A percentile compares a stretch with the other conserved stretches of the same genome.
These are phyloP conservation scores for Mangifera indica DNA, from an alignment of 345 rosid species.

Conservation along the genomic window DNA sequence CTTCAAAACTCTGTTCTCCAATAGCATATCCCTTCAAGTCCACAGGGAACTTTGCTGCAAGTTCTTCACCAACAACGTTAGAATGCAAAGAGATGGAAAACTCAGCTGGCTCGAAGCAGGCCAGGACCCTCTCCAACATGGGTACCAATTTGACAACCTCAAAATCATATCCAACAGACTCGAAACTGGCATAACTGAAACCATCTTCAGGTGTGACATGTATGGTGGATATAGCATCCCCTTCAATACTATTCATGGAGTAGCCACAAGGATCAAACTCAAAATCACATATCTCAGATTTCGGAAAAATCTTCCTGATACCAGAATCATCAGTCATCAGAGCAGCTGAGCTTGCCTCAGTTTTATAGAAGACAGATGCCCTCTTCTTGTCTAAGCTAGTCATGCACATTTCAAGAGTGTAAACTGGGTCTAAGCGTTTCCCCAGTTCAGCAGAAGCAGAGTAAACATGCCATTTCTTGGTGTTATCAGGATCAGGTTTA, in stretches of 20 bases:
- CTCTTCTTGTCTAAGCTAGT: constrained; percentile 72
- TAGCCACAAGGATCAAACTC: constrained; percentile 97
- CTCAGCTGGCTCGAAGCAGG: constrained; percentile 70
- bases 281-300: constrained; percentile 86
- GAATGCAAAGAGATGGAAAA: constrained; percentile 76
- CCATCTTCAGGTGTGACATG: constrained; percentile 95
- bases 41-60: constrained; percentile 34
- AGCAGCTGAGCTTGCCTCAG: constrained; percentile 43
- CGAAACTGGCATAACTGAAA: constrained; percentile 95
- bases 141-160: constrained; percentile 33
- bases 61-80: constrained; percentile 24
- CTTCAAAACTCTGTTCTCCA: constrained; percentile 36
- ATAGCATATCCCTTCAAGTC: constrained; percentile 48
- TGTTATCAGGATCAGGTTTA: no score
- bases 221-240: constrained; percentile 73
- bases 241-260: constrained; percentile 94
- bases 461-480: constrained; percentile 89
- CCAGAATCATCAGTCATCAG: constrained; percentile 75
- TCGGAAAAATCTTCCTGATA: constrained; percentile 78
- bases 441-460: constrained; percentile 56
- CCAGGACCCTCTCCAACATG: constrained; percentile 69
- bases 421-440: constrained; percentile 25
- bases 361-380: constrained; percentile 73
- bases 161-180: constrained; percentile 76
- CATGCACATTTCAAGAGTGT: constrained; percentile 96